Base-by-base conservation (phyloP, 2,329 filamentous ascomycete species). In the Macroventuria anomochaeta region DNA sequence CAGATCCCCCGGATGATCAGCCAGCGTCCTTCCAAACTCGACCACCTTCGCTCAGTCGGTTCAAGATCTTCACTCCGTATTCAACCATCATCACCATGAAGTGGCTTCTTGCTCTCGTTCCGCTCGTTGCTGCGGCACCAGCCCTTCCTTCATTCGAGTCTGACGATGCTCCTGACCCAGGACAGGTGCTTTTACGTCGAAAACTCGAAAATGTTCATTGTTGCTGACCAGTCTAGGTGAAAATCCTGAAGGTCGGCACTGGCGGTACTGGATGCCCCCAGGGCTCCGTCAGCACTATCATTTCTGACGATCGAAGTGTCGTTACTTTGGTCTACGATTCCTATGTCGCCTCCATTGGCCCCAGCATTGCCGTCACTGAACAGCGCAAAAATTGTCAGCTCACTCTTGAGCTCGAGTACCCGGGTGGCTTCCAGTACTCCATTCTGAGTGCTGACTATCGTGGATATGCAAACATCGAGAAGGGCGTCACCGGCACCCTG, bases 341-440 rank as follows among this genome's bases (percentile, higher is more conserved):
- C 13, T 83, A 83, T 59, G 75, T 81, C 34, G 81, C 80, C 31
- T 77, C 79, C 43, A 77, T 82, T 32, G 81, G 81, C 39, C 73
- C 75, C 13, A 71, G 72, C 46, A 69, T 80, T 46, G 29, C 74
- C 8, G 62, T 79, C 34, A 75, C 74, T 34, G 73, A 81, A 51
- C 72, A 74, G 62, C 78, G 80, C 67, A 80, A 80, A 75, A 82
- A 83, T 71, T 83, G 81, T 74, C 79, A 82, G 68, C 70, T 83
- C 56, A 83, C 82, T 68, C 68, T 83, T 59, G 76, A 80, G 69
- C 72, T 83, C 50, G 67, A 75, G 50, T 82, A 82, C 63, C 81
- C 81, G 12, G 73, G 73, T 47, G 80, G 81, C 44, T 83, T 80
- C 75, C 79, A 82, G 70, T 83, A 80, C 74, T 80, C 78, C 42